Evolutionary conservation across 73 alveolate genomes (phyloP), one percentile per base, ranked within the genome.

Genomic region (Tetrahymena thermophila): DNA sequence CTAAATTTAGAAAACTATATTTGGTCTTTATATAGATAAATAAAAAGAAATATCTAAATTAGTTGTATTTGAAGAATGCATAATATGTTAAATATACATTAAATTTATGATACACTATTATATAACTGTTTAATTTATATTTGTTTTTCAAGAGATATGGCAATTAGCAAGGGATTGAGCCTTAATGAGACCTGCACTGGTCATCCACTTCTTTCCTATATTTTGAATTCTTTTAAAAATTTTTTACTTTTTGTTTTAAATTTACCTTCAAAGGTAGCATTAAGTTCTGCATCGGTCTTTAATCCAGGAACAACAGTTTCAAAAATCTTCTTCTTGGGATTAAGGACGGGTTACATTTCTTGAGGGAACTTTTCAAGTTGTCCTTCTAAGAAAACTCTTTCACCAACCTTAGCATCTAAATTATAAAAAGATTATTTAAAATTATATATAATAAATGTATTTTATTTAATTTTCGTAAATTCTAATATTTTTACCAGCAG

Each of bases 401-500:
- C 99, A 13, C 99, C 99, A 43, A 98, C 97, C 89, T 71, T 71
- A 31, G 89, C 89, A 71, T 71, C 89, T 71, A 71, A 28, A 28
- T 71, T n/a, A 13, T 28, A n/a, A 71, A 23, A 71, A 71, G n/a
- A 57, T 57, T 3, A 19, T 55, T 55, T 15, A 19, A 55, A 19
- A 19, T 4, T 4, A 55, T 19, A 4, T 3, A 55, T 55, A n/a
- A n/a, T n/a, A n/a, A n/a, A n/a, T n/a, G n/a, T n/a, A n/a, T n/a
- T n/a, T n/a, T n/a, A n/a, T 55, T 55, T 15, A 55, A 55, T 3
- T 55, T 19, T 55, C 4, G 8, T 55, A 19, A 15, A 56, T 56
- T 56, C 14, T 56, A 21, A 71, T 71, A 55, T 85, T 96, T 34
- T 98, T 94, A 34, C 99, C 99, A 57, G 96, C 97, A 85, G 99